These are phyloP conservation scores for Cryphonectria parasitica DNA, from an alignment of 2,329 filamentous ascomycete genomes.

Conservation along the genomic window DNA sequence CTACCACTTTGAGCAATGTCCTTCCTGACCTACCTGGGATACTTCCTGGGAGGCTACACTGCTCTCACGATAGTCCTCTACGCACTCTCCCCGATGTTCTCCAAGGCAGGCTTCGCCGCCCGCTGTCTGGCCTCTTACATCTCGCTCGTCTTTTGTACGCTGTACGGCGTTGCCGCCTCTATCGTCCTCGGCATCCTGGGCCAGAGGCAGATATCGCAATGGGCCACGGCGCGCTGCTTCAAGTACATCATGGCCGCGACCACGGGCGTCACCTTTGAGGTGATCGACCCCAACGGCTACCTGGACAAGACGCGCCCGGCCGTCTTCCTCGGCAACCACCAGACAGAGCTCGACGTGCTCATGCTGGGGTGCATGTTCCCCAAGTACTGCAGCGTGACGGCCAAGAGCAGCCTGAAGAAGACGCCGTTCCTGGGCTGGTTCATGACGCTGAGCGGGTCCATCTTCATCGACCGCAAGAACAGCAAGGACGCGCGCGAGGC, in stretches of 20 bases:
- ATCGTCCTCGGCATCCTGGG: conserved; percentile 72
- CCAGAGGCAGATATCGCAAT: conserved; percentile 79
- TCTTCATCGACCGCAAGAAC: conserved; percentile 95
- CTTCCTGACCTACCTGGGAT: conserved; percentile 44
- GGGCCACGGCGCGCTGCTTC: conserved; percentile 79
- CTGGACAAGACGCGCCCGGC: conserved; percentile 74
- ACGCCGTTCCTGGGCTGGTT: conserved; percentile 93
- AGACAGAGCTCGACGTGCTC: conserved; percentile 92
- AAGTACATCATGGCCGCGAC: conserved; percentile 75
- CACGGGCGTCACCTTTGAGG: conserved; percentile 77
- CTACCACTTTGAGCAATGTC: conserved; percentile 41
- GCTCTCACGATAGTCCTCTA: conserved; percentile 61
- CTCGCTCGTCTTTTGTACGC: conserved; percentile 61
- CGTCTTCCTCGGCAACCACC: conserved; percentile 93
- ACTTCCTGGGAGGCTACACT: conserved; percentile 56
- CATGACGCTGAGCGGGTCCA: conserved; percentile 82
- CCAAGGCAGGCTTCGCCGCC: conserved; percentile 68
- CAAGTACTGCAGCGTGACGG: conserved; percentile 87
- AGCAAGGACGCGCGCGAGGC: conserved; percentile 79
- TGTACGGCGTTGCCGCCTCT: conserved; percentile 77
- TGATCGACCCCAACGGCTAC: conserved; percentile 68
- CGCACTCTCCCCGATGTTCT: conserved; percentile 61
- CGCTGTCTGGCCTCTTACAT: conserved; percentile 70
- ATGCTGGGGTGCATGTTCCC: conserved; percentile 91
- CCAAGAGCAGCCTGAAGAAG: conserved; percentile 81